Percentiles rank a stretch among this genome's conserved stretches.
Evolutionary conservation across 75 land plant genomes (phyloP).

Genomic region (Selaginella moellendorffii): DNA sequence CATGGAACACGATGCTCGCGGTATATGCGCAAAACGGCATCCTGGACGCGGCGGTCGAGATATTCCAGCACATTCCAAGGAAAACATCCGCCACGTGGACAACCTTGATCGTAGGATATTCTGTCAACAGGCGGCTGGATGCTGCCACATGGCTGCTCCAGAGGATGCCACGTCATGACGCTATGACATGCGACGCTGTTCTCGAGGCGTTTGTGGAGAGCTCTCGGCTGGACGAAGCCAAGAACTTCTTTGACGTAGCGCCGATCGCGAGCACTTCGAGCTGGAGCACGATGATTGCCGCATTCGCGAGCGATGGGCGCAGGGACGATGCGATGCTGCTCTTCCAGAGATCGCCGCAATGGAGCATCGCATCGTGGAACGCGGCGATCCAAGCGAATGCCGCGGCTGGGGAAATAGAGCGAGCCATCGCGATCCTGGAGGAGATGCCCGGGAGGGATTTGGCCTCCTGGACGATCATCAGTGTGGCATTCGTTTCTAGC

Average conservation of each 20-base stretch:
- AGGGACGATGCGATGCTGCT: constrained; percentile 11
- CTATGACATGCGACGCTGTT: constrained; percentile 14
- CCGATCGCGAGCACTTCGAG: constrained; percentile 8
- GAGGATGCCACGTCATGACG: constrained; percentile 1
- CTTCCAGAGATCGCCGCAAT: constrained; percentile 11
- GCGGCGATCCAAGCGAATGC: constrained; percentile 17
- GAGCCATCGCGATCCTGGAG: constrained; percentile 15
- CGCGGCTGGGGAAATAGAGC: not conserved
- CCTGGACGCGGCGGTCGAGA: constrained; percentile 15
- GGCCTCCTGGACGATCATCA: not conserved
- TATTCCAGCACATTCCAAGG: constrained; percentile 33
- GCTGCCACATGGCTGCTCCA: not conserved
- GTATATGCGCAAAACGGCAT: constrained; percentile 17
- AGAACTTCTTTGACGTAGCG: constrained; percentile 14
- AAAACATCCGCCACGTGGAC: not conserved
- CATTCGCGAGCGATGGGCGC: constrained; percentile 21
- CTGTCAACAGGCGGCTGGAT: not conserved
- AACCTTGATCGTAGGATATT: not conserved
- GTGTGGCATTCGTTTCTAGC: not conserved
- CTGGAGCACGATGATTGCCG: constrained; percentile 3
- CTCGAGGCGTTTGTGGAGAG: constrained; percentile 25
- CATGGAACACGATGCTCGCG: constrained; percentile 29
- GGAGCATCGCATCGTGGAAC: constrained; percentile 14
- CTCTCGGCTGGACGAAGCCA: constrained; percentile 9
- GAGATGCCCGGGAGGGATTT: not conserved